Conservation (phyloP, 2,329 filamentous ascomycete genomes). For the Aspergillus oerlinghausenensis region DNA sequence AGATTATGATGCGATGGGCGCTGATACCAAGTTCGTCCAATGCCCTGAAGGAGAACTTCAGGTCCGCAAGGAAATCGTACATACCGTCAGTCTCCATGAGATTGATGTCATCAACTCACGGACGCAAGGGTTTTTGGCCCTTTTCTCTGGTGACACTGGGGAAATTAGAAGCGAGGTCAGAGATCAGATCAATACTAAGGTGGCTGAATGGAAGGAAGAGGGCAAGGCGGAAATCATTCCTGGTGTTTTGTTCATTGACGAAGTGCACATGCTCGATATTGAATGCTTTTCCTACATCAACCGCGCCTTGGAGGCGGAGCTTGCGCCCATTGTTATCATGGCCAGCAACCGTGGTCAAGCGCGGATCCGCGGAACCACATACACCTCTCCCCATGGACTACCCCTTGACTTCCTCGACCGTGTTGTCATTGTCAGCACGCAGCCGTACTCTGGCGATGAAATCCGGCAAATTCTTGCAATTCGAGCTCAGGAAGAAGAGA, state of each 20-base stretch:
- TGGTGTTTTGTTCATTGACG: constrained; percentile 95
- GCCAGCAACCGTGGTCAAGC: constrained; percentile 92
- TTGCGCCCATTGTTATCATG: constrained; percentile 98
- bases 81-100: constrained; percentile 95
- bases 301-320: constrained; percentile 87
- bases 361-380: constrained; percentile 87
- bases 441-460: constrained; percentile 75
- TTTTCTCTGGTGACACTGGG: constrained; percentile 96
- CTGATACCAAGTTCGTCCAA: constrained; percentile 96
- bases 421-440: constrained; percentile 92
- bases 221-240: constrained; percentile 98
- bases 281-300: constrained; percentile 99
- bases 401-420: constrained; percentile 95
- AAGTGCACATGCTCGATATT: constrained; percentile 99
- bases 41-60: constrained; percentile 97
- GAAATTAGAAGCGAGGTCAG: constrained; percentile 96
- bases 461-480: constrained; percentile 90
- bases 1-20: constrained; percentile 98
- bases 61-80: constrained; percentile 92
- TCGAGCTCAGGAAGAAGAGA: constrained; percentile 90
- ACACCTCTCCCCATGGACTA: constrained; percentile 86
- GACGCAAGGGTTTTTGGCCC: constrained; percentile 94
- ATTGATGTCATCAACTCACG: constrained; percentile 99
- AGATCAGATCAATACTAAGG: constrained; percentile 98
- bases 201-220: constrained; percentile 98